These are phyloP conservation scores for Elaeagnus macrophylla DNA, from an alignment of 306 rosid species.

Conservation along the genomic window DNA sequence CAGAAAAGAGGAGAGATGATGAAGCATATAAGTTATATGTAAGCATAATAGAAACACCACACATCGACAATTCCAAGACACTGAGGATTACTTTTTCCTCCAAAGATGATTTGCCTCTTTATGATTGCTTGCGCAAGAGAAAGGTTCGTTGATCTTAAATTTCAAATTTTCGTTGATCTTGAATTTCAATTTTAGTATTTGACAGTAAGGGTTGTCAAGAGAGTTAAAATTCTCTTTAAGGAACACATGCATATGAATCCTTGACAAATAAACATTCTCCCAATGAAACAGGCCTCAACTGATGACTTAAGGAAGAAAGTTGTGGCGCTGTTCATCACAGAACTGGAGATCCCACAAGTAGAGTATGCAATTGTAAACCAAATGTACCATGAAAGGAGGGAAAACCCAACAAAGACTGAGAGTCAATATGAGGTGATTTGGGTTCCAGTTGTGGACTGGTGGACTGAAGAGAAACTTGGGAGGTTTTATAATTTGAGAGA, in stretches of 20 bases:
- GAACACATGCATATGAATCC: too few species aligned
- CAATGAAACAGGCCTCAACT: constrained; percentile 31
- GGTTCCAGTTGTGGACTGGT: constrained; percentile 42
- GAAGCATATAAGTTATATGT: constrained; percentile 28
- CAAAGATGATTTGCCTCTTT: constrained; percentile 40
- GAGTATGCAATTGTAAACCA: constrained; percentile 34
- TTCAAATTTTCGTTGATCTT: neutral
- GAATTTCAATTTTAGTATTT: neutral
- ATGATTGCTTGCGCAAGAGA: constrained; percentile 40
- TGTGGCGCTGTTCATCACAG: constrained; percentile 49
- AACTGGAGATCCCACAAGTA: constrained; percentile 20
- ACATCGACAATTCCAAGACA: constrained; percentile 41
- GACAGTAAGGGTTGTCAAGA: too few species aligned
- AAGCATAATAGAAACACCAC: constrained; percentile 28
- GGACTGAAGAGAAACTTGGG: constrained; percentile 11
- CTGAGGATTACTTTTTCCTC: constrained; percentile 30
- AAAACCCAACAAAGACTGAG: constrained; percentile 18
- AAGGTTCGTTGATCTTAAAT: constrained; percentile 26
- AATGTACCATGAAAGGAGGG: constrained; percentile 34
- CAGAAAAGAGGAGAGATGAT: constrained; percentile 41
- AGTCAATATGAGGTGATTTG: constrained; percentile 49
- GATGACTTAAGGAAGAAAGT: constrained; percentile 40
- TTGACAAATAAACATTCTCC: too few species aligned
- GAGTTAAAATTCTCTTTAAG: too few species aligned
- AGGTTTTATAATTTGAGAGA: constrained; percentile 20